Conservation (phyloP, 2,329 filamentous ascomycete genomes). For the Chalaropsis thielavioides region DNA sequence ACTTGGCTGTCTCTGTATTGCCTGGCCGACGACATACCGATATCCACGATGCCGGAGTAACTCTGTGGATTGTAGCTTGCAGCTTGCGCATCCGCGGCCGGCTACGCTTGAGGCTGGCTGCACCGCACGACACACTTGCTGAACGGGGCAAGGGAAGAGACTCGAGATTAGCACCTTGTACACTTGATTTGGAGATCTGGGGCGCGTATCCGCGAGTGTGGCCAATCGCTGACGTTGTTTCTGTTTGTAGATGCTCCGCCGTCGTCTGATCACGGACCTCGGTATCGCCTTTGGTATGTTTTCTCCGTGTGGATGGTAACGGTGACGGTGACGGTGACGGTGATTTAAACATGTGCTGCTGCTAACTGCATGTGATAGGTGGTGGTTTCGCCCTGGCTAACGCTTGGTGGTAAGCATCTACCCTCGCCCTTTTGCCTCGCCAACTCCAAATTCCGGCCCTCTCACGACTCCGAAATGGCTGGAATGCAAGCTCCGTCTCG, state of each 20-base stretch:
- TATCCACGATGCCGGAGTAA: not conserved
- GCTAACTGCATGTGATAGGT: slow-evolving; percentile 26
- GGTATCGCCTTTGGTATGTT: slow-evolving; percentile 41
- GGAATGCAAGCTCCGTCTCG: too few relatives aligned
- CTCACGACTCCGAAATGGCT: not conserved
- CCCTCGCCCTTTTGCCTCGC: not conserved
- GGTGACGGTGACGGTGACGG: not conserved
- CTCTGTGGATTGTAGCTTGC: too few relatives aligned
- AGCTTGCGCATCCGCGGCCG: not conserved
- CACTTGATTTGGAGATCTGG: not conserved
- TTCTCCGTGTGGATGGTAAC: not conserved
- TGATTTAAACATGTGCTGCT: not conserved
- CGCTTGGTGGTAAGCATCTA: slow-evolving; percentile 39
- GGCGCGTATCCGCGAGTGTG: not conserved
- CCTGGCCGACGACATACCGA: not conserved
- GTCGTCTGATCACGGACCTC: slow-evolving; percentile 43
- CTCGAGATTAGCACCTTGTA: not conserved
- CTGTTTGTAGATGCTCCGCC: slow-evolving; percentile 40
- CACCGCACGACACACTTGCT: not conserved
- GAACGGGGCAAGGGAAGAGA: not conserved
- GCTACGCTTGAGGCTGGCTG: not conserved
- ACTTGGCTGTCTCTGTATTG: not conserved
- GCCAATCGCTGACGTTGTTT: slow-evolving; percentile 10
- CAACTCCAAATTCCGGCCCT: not conserved
- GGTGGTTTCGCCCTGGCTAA: slow-evolving; percentile 41